phyloP scores from a whole-genome alignment of 2,329 filamentous ascomycete genomes.

The Ophiocordyceps camponoti-saundersi region DNA sequence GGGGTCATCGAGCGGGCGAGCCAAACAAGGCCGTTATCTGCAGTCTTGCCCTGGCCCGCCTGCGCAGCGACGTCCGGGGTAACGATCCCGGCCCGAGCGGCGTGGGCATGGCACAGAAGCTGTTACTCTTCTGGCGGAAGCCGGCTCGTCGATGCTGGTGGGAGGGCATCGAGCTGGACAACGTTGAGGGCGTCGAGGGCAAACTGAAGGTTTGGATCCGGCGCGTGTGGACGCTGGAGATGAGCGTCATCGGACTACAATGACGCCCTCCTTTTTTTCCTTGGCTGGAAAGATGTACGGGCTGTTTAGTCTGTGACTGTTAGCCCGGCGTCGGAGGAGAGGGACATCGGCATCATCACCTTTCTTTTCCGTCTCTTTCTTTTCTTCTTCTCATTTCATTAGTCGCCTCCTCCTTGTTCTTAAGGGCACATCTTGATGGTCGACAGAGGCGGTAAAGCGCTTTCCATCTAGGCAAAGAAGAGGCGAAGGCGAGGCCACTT shows the following conservation, averaged over 20 bases:
- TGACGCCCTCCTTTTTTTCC: background rate
- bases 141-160: constrained; percentile 95
- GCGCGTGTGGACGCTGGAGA: constrained; percentile 95
- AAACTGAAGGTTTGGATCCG: constrained; percentile 96
- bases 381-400: no score
- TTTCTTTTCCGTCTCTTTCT: background rate
- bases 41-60: constrained; percentile 79
- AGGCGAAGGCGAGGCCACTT: no score
- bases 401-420: no score
- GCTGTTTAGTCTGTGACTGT: no score
- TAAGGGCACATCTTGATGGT: no score
- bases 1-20: constrained; percentile 94
- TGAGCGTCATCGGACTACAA: constrained; percentile 76
- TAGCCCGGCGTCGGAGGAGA: background rate
- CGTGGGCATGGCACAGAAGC: constrained; percentile 96
- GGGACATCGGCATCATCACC: background rate
- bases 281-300: background rate
- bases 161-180: constrained; percentile 86
- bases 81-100: constrained; percentile 58
- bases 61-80: constrained; percentile 83
- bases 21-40: constrained; percentile 98
- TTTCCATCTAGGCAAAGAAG: no score
- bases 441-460: no score
- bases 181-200: constrained; percentile 79
- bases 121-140: constrained; percentile 95